A percentile compares a stretch with the other conserved stretches of the same genome.
phyloP scores from a whole-genome alignment of 2,329 filamentous ascomycete species.

The Xylogone sp. region DNA sequence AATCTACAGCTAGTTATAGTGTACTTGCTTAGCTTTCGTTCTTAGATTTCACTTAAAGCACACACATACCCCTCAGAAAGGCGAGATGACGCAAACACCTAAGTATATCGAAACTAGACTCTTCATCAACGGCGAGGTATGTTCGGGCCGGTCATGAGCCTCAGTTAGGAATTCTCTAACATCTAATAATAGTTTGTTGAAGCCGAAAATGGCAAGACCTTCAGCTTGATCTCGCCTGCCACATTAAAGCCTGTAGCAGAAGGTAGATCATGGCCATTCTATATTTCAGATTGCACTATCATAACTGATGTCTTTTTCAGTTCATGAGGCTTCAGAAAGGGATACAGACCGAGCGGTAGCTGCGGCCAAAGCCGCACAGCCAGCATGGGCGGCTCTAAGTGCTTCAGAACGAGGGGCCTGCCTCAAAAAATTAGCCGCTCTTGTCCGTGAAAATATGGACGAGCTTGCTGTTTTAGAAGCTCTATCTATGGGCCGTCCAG shows the following conservation, averaged over 20 bases:
- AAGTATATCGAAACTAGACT: constrained; percentile 26
- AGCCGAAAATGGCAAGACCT: constrained; percentile 41
- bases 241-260: constrained; percentile 34
- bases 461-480: constrained; percentile 44
- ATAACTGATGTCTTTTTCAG: constrained; percentile 24
- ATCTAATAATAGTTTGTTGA: constrained; percentile 32
- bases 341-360: constrained; percentile 41
- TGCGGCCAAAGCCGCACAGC: constrained; percentile 40
- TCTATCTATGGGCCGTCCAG: constrained; percentile 31
- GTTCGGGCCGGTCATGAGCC: background rate
- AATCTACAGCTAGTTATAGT: no score
- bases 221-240: constrained; percentile 40
- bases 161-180: background rate
- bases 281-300: background rate
- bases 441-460: constrained; percentile 36
- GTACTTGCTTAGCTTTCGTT: no score
- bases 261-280: constrained; percentile 10
- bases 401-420: constrained; percentile 35
- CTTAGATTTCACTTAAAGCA: no score
- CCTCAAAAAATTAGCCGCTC: constrained; percentile 41
- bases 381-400: constrained; percentile 39
- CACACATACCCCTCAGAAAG: no score
- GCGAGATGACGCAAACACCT: background rate
- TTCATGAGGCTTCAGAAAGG: constrained; percentile 40
- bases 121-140: constrained; percentile 48